Conservation (phyloP, 495 filamentous ascomycete genomes). For the Pyrenula aspistea region DNA sequence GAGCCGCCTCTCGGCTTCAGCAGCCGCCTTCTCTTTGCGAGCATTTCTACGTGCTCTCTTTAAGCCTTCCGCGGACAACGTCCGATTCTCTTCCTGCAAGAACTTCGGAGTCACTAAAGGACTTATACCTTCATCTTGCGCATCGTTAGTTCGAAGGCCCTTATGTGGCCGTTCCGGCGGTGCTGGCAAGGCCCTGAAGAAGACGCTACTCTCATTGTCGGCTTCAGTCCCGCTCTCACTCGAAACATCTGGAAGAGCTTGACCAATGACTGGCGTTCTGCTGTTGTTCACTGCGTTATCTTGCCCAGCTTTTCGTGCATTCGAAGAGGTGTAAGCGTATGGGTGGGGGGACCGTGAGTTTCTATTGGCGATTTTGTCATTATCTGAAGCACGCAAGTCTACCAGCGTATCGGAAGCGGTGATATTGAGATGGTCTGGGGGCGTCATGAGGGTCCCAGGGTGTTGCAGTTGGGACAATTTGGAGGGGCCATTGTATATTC, state of each 20-base stretch:
- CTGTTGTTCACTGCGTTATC: slow-evolving; percentile 2
- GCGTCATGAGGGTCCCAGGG: slow-evolving; percentile 3
- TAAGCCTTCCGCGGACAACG: slow-evolving; percentile 7
- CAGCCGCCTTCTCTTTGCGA: slow-evolving; percentile 4
- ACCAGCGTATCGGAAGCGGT: slow-evolving; percentile 6
- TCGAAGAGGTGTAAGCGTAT: slow-evolving; percentile 5
- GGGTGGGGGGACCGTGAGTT: slow-evolving; percentile 15
- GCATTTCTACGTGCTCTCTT: slow-evolving; percentile 5
- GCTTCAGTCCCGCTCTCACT: slow-evolving; percentile 89
- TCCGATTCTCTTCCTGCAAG: slow-evolving; percentile 37
- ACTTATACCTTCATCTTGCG: slow-evolving; percentile 24
- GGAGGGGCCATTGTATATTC: too few relatives aligned
- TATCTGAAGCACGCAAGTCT: neutral
- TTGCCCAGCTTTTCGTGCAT: slow-evolving; percentile 2
- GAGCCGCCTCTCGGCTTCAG: slow-evolving; percentile 10
- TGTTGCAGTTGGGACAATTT: slow-evolving; percentile 8
- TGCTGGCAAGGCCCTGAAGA: slow-evolving; percentile 71
- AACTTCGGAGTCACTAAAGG: slow-evolving; percentile 48
- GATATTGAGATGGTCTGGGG: slow-evolving; percentile 15
- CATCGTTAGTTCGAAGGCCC: slow-evolving; percentile 39
- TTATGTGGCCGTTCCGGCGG: slow-evolving; percentile 60
- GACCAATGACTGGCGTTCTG: slow-evolving; percentile 6
- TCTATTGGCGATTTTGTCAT: too few relatives aligned
- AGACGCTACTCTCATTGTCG: slow-evolving; percentile 64
- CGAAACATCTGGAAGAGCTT: slow-evolving; percentile 35